Conservation (phyloP, 768 basidiomycete genomes). For the Auricularia cornea region DNA sequence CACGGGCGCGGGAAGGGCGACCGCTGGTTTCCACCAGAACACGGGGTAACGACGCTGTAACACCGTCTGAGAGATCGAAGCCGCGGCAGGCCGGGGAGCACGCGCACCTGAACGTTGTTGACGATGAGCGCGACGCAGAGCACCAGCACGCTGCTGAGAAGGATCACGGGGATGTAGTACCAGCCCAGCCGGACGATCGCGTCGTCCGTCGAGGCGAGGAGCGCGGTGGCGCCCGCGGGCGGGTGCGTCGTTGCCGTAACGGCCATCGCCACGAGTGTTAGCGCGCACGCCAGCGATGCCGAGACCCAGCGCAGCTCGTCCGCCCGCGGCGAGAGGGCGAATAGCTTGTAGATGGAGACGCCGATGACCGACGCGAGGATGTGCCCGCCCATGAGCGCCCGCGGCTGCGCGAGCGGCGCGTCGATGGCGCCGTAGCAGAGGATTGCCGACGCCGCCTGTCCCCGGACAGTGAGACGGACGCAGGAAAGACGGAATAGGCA, state of each 20-base stretch:
- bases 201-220: slow-evolving; percentile 37
- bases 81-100: neutral
- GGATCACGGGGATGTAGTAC: slow-evolving; percentile 43
- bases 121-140: slow-evolving; percentile 37
- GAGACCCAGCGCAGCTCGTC: slow-evolving; percentile 42
- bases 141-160: slow-evolving; percentile 38
- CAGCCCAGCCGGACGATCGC: slow-evolving; percentile 38
- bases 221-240: slow-evolving; percentile 49
- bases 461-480: neutral
- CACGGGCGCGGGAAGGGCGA: neutral
- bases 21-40: slow-evolving; percentile 32
- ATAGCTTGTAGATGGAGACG: slow-evolving; percentile 43
- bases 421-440: slow-evolving; percentile 48
- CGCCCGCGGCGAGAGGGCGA: slow-evolving; percentile 36
- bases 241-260: slow-evolving; percentile 45
- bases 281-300: slow-evolving; percentile 36
- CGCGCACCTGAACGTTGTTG: slow-evolving; percentile 42
- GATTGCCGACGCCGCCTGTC: slow-evolving; percentile 47
- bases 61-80: neutral
- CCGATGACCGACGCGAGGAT: slow-evolving; percentile 42
- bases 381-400: slow-evolving; percentile 43
- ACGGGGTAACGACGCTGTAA: slow-evolving; percentile 27
- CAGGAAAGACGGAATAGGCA: neutral
- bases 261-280: slow-evolving; percentile 37
- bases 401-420: slow-evolving; percentile 44